These are phyloP conservation scores for Castanea crenata DNA, from an alignment of 306 rosid genomes.

Conservation along the genomic window DNA sequence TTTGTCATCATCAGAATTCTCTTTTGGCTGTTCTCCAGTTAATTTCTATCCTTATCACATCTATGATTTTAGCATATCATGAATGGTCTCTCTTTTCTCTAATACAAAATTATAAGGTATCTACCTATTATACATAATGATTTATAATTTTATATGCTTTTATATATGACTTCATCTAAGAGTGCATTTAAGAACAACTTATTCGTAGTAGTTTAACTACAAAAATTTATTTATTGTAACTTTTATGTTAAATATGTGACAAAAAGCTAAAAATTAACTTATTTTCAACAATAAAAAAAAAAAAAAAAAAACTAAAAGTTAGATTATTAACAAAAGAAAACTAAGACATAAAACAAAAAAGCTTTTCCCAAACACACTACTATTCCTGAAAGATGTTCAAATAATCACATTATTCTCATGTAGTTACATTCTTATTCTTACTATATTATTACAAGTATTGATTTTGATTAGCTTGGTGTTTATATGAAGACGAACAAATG, in stretches of 20 bases:
- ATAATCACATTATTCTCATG: not conserved
- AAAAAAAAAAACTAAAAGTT: too few relatives aligned
- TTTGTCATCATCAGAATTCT: not conserved
- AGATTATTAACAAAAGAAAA: too few relatives aligned
- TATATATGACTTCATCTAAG: not conserved
- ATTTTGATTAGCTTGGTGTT: not conserved
- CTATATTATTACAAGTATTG: not conserved
- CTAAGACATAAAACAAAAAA: too few relatives aligned
- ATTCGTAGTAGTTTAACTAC: too few relatives aligned
- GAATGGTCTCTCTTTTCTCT: not conserved
- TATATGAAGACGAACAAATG: not conserved
- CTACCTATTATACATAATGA: not conserved
- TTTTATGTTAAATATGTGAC: too few relatives aligned
- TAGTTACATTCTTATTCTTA: not conserved
- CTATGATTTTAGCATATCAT: constrained; percentile 6
- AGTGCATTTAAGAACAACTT: too few relatives aligned
- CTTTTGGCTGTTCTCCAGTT: constrained; percentile 11
- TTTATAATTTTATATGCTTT: constrained; percentile 1
- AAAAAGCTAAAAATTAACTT: too few relatives aligned
- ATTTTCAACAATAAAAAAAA: too few relatives aligned
- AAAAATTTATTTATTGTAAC: too few relatives aligned
- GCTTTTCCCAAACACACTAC: too few relatives aligned
- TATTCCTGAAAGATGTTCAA: too few relatives aligned
- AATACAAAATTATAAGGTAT: not conserved
- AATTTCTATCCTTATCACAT: constrained; percentile 12